Conservation (phyloP, 163 green algal genomes). For the Chloroidium sp. region DNA sequence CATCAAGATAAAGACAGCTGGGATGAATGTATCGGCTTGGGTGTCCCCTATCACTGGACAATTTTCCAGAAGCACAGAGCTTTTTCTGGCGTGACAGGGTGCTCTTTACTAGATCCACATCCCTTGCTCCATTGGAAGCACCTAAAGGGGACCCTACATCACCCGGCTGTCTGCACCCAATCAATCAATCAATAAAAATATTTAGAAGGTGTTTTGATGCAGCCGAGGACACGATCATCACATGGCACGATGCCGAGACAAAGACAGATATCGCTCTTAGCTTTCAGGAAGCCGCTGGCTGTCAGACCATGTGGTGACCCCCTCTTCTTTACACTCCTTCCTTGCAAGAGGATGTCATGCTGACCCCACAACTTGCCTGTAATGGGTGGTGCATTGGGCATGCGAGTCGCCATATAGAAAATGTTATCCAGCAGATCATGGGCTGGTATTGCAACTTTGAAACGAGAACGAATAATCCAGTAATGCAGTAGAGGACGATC, state of each 20-base stretch:
- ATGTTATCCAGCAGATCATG: no score
- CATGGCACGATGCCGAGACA: constrained; percentile 83
- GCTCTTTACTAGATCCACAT: neutral
- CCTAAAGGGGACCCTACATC: neutral
- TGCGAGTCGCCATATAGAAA: no score
- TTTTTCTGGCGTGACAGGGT: neutral
- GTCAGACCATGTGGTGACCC: constrained; percentile 69
- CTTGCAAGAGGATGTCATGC: no score
- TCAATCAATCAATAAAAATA: no score
- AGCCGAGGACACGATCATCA: constrained; percentile 94
- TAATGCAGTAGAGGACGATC: no score
- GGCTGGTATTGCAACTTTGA: no score
- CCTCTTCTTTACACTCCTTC: neutral
- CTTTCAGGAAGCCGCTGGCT: constrained; percentile 87
- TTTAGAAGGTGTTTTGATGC: neutral
- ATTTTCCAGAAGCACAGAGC: neutral
- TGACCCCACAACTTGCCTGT: no score
- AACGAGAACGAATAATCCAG: no score
- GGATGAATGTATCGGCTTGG: no score
- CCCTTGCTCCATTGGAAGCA: neutral
- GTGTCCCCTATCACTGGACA: neutral
- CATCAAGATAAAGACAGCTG: no score
- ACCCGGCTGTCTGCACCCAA: neutral
- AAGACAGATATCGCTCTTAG: constrained; percentile 89
- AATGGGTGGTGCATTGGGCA: no score